Conservation (phyloP, 805 yeast genomes). For the Yamadazyma ubonensis region DNA sequence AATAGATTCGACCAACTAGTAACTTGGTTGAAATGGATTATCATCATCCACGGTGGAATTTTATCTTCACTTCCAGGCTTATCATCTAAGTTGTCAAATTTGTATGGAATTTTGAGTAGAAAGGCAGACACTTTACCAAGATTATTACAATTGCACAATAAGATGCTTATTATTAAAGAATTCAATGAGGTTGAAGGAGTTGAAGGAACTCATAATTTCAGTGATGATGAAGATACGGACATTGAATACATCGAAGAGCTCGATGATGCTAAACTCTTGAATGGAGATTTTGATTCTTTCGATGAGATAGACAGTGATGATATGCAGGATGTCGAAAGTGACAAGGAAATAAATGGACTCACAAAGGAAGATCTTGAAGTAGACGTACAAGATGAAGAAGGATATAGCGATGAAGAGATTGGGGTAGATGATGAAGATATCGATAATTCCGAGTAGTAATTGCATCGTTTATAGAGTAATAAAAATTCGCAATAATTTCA, state of each 20-base stretch:
- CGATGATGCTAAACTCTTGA: slow-evolving; percentile 44
- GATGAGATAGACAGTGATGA: slow-evolving; percentile 15
- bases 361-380: slow-evolving; percentile 15
- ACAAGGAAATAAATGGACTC: slow-evolving; percentile 7
- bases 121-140: slow-evolving; percentile 50
- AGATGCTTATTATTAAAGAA: slow-evolving; percentile 46
- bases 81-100: slow-evolving; percentile 39
- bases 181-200: slow-evolving; percentile 15
- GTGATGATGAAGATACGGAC: slow-evolving; percentile 36
- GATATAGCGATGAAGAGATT: slow-evolving; percentile 24
- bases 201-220: neutral
- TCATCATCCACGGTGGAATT: slow-evolving; percentile 54
- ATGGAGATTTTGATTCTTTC: slow-evolving; percentile 24
- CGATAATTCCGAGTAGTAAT: slow-evolving; percentile 9
- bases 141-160: slow-evolving; percentile 51
- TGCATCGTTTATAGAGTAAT: slow-evolving; percentile 7
- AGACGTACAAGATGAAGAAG: slow-evolving; percentile 18
- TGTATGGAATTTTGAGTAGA: slow-evolving; percentile 48
- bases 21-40: slow-evolving; percentile 57
- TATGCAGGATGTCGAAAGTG: slow-evolving; percentile 13
- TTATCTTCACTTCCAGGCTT: slow-evolving; percentile 47
- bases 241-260: slow-evolving; percentile 75
- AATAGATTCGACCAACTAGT: slow-evolving; percentile 49
- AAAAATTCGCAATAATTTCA: slow-evolving; percentile 5
- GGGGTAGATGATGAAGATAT: slow-evolving; percentile 6